phyloP scores from a whole-genome alignment of 257 asterid species.

The Oldenlandia corymbosa region DNA sequence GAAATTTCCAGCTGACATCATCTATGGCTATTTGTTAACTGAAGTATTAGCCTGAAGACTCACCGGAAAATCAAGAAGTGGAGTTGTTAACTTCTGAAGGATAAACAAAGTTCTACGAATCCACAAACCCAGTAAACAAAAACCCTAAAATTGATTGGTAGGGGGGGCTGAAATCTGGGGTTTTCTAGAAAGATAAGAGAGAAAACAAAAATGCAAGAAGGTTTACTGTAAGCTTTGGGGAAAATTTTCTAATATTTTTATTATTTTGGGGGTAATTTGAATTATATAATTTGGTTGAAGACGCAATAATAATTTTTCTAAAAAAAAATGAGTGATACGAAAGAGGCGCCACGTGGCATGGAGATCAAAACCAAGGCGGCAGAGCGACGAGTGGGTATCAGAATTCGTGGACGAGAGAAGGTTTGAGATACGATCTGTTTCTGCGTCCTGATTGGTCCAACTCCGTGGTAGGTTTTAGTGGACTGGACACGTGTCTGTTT shows the following conservation, averaged over 20 bases:
- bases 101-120: slow-evolving; percentile 16
- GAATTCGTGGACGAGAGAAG: slow-evolving; percentile 76
- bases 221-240: slow-evolving; percentile 17
- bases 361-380: slow-evolving; percentile 44
- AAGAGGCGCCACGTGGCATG: slow-evolving; percentile 57
- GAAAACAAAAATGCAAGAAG: not conserved
- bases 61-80: slow-evolving; percentile 8
- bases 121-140: slow-evolving; percentile 11
- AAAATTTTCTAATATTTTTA: not conserved
- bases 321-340: slow-evolving; percentile 28
- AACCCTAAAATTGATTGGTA: slow-evolving; percentile 32
- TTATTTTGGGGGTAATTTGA: not conserved
- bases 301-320: no score
- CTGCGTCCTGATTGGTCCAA: slow-evolving; percentile 50
- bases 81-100: no score
- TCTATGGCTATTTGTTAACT: not conserved
- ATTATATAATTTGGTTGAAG: slow-evolving; percentile 23
- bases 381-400: slow-evolving; percentile 42
- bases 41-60: slow-evolving; percentile 23
- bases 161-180: slow-evolving; percentile 42
- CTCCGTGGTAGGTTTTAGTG: slow-evolving; percentile 6
- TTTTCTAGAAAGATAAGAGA: slow-evolving; percentile 35
- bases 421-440: slow-evolving; percentile 69
- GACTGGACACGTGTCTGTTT: slow-evolving; percentile 38
- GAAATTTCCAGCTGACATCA: slow-evolving; percentile 10